Conservation (phyloP, 78 protist genomes). For the Dictyostelium discoideum region DNA sequence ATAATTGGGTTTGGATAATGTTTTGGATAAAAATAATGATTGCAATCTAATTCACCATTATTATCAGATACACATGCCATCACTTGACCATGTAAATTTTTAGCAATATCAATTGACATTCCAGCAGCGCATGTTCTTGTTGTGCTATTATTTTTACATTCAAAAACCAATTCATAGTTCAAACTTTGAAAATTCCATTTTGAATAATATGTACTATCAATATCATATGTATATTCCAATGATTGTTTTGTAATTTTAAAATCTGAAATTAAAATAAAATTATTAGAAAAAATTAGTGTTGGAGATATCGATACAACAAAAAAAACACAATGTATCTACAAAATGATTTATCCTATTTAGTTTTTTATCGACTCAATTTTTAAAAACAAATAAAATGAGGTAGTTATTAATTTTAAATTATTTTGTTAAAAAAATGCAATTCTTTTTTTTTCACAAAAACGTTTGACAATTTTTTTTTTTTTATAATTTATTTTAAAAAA, state of each 20-base stretch:
- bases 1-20: not conserved
- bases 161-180: not conserved
- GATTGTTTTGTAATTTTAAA: not conserved
- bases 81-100: not conserved
- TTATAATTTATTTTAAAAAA: too few species aligned
- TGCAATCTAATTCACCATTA: not conserved
- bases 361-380: too few species aligned
- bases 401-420: too few species aligned
- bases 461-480: too few species aligned
- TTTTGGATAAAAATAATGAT: too few species aligned
- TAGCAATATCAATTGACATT: not conserved
- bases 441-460: too few species aligned
- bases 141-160: not conserved
- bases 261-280: not conserved
- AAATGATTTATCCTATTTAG: too few species aligned
- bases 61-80: not conserved
- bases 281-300: not conserved
- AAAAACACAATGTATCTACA: too few species aligned
- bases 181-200: not conserved
- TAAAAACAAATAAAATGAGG: too few species aligned
- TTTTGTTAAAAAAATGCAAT: too few species aligned
- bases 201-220: not conserved
- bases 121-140: not conserved
- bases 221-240: not conserved
- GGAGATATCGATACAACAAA: too few species aligned